phyloP scores from a whole-genome alignment of 257 asterid genomes.

The Solanum dulcamara region DNA sequence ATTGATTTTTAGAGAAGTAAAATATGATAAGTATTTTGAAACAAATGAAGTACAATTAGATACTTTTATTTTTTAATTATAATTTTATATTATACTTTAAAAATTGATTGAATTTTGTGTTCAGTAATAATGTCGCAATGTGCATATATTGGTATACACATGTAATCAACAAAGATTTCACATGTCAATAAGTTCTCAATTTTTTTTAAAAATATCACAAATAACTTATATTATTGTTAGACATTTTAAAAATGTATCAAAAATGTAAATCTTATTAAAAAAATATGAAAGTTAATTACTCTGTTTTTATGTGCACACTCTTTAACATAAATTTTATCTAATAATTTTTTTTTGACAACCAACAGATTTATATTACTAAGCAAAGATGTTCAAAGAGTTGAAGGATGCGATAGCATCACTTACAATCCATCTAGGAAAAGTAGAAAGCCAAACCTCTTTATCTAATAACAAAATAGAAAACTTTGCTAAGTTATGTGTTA shows the following conservation, averaged over 20 bases:
- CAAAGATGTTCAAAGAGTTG: too few species aligned
- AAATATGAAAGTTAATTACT: too few species aligned
- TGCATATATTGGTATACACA: background rate
- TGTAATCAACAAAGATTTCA: background rate
- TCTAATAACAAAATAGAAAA: background rate
- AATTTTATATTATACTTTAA: background rate
- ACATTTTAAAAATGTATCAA: too few species aligned
- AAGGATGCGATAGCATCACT: too few species aligned
- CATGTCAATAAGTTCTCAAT: background rate
- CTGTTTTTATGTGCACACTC: too few species aligned
- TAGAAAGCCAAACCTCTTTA: background rate
- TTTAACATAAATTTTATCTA: too few species aligned
- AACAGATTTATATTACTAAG: too few species aligned
- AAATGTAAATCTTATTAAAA: too few species aligned
- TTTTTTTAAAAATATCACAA: background rate
- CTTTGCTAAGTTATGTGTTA: background rate
- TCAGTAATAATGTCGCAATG: background rate
- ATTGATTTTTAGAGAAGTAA: background rate
- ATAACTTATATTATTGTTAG: too few species aligned
- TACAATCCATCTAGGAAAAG: background rate
- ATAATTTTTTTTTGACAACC: background rate
- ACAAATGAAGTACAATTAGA: background rate
- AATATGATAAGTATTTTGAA: background rate
- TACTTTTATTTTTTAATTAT: background rate
- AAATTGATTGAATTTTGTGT: background rate